phyloP scores from a whole-genome alignment of 179 eudicot genomes.

The Carnegiea gigantea region DNA sequence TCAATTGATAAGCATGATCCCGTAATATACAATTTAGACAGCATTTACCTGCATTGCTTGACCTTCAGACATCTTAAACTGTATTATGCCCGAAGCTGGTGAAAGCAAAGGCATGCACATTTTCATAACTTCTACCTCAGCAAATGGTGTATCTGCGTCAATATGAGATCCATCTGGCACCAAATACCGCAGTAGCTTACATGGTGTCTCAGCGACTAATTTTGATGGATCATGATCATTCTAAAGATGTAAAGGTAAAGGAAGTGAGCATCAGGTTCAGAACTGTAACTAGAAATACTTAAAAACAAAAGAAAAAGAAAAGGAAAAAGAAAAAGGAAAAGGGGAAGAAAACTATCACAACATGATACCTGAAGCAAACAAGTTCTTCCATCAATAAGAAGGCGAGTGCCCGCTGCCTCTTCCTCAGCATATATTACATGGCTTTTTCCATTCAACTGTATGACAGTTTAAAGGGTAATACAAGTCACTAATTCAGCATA shows the following conservation, averaged over 20 bases:
- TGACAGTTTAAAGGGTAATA: background rate
- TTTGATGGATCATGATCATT: constrained; percentile 99
- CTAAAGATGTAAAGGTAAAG: constrained; percentile 36
- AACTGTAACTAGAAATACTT: constrained; percentile 15
- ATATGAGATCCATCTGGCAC: constrained; percentile 86
- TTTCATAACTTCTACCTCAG: constrained; percentile 99
- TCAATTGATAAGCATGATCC: constrained; percentile 3
- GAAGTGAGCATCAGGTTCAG: constrained; percentile 10
- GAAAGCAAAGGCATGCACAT: constrained; percentile 99
- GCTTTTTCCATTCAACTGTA: constrained; percentile 95
- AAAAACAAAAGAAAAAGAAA: background rate
- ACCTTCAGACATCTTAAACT: constrained; percentile 88
- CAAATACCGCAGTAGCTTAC: constrained; percentile 85
- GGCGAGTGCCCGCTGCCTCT: constrained; percentile 99
- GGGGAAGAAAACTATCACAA: constrained; percentile 10
- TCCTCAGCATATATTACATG: constrained; percentile 99
- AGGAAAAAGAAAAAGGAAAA: background rate
- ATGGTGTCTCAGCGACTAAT: constrained; percentile 96
- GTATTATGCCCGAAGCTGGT: constrained; percentile 88
- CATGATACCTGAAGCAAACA: constrained; percentile 89
- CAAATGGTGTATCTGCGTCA: constrained; percentile 94
- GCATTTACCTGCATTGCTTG: constrained; percentile 93
- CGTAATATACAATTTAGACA: background rate
- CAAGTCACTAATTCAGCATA: background rate
- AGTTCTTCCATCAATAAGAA: constrained; percentile 98